Evolutionary conservation across 371 early-diverging fungal genomes (phyloP), one percentile per base, ranked within the genome.

Genomic region (Apophysomyces elegans): DNA sequence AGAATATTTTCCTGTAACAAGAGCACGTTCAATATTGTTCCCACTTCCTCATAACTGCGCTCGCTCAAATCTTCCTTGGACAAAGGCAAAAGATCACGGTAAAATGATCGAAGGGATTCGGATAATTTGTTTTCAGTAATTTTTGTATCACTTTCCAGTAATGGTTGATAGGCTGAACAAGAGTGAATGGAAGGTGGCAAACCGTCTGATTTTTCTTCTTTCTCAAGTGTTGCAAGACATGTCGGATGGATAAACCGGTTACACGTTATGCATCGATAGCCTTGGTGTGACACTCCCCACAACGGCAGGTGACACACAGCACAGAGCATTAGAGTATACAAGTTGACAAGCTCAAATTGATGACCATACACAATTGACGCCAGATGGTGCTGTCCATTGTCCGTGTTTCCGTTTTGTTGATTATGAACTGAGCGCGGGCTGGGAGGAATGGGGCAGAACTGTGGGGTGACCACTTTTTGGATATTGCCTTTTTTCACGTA

Each of bases 201-300:
- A 9, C 66, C 61, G 8, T 57, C 43, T 46, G 64, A 64, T 0
- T 62, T 64, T 12, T 61, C n/a, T 39, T 63, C 35, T 36, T 63
- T 61, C 18, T 73, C 67, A 8, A 72, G 65, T 7, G 63, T 37
- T 4, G 66, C 65, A 0, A 77, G 63, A 62, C 88, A 88, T 14
- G 75, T 70, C 9, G 73, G 59, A 62, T 88, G 88, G 58, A 85
- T 71, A 65, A 88, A 76, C 16, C 83, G 82, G 38, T 74, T 70
- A 38, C 88, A 88, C 5, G 64, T 74, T 5, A 67, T 69, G 62
- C 88, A 88, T 0, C 77, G 74, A 60, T 86, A 88, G 0, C 77
- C 84, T 61, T 88, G 88, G 36, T 81, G 74, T 7, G 78, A 80
- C 6, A 83, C 70, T 13, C 86, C 88, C 86, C 88, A 88, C 2